Evolutionary conservation across 257 asterid species (phyloP).

Genomic region (Ilex asprella): DNA sequence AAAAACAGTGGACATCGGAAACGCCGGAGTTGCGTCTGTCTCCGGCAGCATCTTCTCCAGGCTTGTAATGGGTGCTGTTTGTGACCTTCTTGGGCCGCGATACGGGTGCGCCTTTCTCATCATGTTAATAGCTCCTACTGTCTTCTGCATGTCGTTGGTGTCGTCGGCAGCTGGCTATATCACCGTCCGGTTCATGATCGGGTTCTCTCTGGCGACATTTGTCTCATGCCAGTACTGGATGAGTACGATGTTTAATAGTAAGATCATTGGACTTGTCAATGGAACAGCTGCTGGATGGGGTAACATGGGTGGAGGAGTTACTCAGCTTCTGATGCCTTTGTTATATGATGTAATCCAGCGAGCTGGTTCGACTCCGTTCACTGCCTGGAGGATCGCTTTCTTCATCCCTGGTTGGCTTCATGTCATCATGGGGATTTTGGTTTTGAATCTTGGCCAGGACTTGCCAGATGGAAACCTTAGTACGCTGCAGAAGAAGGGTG

Average conservation of each 20-base stretch:
- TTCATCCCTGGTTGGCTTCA: slow-evolving; percentile 63
- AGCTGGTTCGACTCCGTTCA: slow-evolving; percentile 38
- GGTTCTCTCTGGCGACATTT: slow-evolving; percentile 54
- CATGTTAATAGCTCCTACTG: slow-evolving; percentile 49
- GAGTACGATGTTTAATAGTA: slow-evolving; percentile 48
- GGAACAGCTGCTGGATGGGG: slow-evolving; percentile 76
- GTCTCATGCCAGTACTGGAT: slow-evolving; percentile 68
- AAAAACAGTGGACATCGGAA: slow-evolving; percentile 41
- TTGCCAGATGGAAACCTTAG: slow-evolving; percentile 63
- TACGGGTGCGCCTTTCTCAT: slow-evolving; percentile 53
- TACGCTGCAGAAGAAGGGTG: slow-evolving; percentile 43
- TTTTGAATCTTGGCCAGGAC: slow-evolving; percentile 57
- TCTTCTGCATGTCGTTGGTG: slow-evolving; percentile 50
- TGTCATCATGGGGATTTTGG: slow-evolving; percentile 48
- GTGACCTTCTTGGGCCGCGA: slow-evolving; percentile 48
- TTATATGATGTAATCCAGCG: slow-evolving; percentile 34
- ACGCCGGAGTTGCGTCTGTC: slow-evolving; percentile 59
- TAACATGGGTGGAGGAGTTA: slow-evolving; percentile 71
- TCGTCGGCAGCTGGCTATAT: slow-evolving; percentile 33
- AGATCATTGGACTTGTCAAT: slow-evolving; percentile 47
- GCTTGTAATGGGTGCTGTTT: slow-evolving; percentile 57
- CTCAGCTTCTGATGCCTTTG: slow-evolving; percentile 60
- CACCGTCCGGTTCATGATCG: slow-evolving; percentile 57
- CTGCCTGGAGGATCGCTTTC: slow-evolving; percentile 66
- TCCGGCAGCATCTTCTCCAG: slow-evolving; percentile 60